Evolutionary conservation across 2,329 filamentous ascomycete species (phyloP).

Genomic region (Diaporthe sp.): DNA sequence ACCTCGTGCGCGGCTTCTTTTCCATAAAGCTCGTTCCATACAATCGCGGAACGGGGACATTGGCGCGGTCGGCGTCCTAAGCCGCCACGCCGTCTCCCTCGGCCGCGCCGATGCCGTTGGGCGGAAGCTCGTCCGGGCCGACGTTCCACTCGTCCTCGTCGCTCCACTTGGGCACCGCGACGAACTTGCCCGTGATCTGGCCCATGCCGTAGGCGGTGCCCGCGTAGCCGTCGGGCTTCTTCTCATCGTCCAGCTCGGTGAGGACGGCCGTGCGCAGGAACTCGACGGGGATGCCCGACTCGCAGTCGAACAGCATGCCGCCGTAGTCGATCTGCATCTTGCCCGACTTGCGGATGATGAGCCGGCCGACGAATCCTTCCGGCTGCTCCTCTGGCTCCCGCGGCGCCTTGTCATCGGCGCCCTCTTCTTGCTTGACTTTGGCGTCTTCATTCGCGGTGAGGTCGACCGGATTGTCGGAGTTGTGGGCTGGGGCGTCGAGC

Average conservation of each 20-base stretch:
- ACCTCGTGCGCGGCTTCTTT: not conserved
- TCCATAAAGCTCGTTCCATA: not conserved
- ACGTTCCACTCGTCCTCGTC: slow-evolving; percentile 71
- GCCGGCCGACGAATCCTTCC: slow-evolving; percentile 72
- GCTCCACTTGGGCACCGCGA: slow-evolving; percentile 70
- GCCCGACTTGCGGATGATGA: slow-evolving; percentile 73
- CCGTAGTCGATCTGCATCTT: slow-evolving; percentile 75
- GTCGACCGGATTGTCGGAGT: slow-evolving; percentile 54
- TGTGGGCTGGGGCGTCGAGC: slow-evolving; percentile 51
- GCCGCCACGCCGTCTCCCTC: slow-evolving; percentile 31
- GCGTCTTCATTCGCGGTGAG: slow-evolving; percentile 54
- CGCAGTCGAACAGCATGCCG: slow-evolving; percentile 68
- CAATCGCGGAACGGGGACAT: too few species aligned
- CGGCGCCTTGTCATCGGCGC: slow-evolving; percentile 49
- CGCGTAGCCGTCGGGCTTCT: slow-evolving; percentile 57
- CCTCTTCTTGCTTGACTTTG: slow-evolving; percentile 47
- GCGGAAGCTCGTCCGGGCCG: slow-evolving; percentile 51
- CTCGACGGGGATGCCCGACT: slow-evolving; percentile 63
- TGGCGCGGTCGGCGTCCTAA: not conserved
- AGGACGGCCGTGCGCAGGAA: slow-evolving; percentile 73
- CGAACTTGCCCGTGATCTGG: slow-evolving; percentile 73
- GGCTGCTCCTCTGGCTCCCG: slow-evolving; percentile 51
- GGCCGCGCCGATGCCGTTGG: slow-evolving; percentile 37
- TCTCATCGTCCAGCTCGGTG: slow-evolving; percentile 70
- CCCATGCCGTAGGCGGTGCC: slow-evolving; percentile 74